A percentile compares a stretch with the other conserved stretches of the same genome.
Evolutionary conservation across 1,284 basidiomycete species (phyloP).

Genomic region (Boletus hoseneyae): DNA sequence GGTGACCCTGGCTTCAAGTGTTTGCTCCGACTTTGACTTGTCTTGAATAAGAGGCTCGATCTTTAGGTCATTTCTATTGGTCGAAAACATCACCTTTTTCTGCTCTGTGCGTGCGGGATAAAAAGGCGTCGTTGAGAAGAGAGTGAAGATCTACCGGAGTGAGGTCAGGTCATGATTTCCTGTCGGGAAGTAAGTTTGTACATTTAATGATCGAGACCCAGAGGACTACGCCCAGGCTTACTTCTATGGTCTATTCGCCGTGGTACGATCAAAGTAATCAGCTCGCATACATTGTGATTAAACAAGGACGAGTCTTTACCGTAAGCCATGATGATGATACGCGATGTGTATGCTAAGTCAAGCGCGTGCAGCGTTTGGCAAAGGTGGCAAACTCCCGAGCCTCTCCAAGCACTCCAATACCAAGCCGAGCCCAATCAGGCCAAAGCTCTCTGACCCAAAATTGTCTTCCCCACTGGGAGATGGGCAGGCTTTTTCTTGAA

Average conservation of each 20-base stretch:
- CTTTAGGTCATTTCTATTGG: background rate
- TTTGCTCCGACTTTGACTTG: slow-evolving; percentile 17
- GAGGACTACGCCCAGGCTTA: slow-evolving; percentile 7
- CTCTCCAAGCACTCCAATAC: slow-evolving; percentile 58
- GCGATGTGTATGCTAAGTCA: background rate
- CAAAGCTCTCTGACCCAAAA: slow-evolving; percentile 67
- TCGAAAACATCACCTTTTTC: slow-evolving; percentile 15
- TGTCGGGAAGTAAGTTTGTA: slow-evolving; percentile 5
- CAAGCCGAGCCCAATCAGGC: slow-evolving; percentile 56
- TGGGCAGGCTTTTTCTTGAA: slow-evolving; percentile 27
- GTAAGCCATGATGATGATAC: slow-evolving; percentile 15
- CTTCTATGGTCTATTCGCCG: slow-evolving; percentile 15
- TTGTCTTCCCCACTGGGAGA: slow-evolving; percentile 1
- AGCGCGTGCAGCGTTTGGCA: slow-evolving; percentile 8
- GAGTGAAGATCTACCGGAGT: slow-evolving; percentile 14
- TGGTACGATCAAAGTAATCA: slow-evolving; percentile 6
- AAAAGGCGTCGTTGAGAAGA: slow-evolving; percentile 3
- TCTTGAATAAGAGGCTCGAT: slow-evolving; percentile 4
- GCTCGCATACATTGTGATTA: background rate
- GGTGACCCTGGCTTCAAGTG: slow-evolving; percentile 23
- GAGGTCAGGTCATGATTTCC: slow-evolving; percentile 11
- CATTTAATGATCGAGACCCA: background rate
- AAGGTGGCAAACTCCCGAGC: slow-evolving; percentile 32
- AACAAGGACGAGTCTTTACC: slow-evolving; percentile 16
- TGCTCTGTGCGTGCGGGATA: slow-evolving; percentile 7